Evolutionary conservation across 208 protist species (phyloP).

Genomic region (Crithidia thermophila): DNA sequence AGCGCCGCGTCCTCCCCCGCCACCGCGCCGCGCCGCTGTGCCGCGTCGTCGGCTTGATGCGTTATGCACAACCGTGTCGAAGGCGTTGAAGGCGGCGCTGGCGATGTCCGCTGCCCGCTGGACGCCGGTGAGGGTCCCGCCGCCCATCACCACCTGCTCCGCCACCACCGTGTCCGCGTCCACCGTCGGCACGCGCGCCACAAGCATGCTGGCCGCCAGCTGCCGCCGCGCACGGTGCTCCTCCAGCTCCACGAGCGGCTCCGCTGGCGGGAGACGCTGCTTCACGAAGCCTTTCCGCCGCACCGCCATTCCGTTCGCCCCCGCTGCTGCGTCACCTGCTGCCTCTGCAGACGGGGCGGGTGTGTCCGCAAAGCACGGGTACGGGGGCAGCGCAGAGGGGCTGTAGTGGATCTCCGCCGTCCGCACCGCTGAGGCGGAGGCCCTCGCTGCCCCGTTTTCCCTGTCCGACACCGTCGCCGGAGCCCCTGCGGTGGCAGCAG

Average conservation of each 20-base stretch:
- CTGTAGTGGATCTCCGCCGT: constrained; percentile 23
- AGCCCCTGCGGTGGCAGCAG: not conserved
- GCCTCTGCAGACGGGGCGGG: not conserved
- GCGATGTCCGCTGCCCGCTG: constrained; percentile 1
- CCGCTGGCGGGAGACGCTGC: constrained; percentile 31
- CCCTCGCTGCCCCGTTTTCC: not conserved
- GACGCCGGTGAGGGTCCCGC: not conserved
- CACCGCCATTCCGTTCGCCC: not conserved
- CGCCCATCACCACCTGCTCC: constrained; percentile 34
- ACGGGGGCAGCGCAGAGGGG: constrained; percentile 32
- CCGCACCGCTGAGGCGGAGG: not conserved
- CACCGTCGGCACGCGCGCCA: constrained; percentile 42
- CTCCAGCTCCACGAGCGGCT: constrained; percentile 47
- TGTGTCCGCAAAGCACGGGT: constrained; percentile 49
- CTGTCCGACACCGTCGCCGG: not conserved
- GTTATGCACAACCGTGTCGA: constrained; percentile 55
- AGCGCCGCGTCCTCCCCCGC: not conserved
- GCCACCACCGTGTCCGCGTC: constrained; percentile 53
- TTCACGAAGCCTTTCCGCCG: constrained; percentile 30
- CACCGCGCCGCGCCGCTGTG: constrained; percentile 24
- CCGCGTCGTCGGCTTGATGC: constrained; percentile 34
- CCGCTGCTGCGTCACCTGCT: not conserved
- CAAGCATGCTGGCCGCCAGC: constrained; percentile 33
- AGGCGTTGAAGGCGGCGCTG: constrained; percentile 49
- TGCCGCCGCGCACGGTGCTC: constrained; percentile 19